Evolutionary conservation across 768 basidiomycete species (phyloP).

Genomic region (Podaxis sp.): DNA sequence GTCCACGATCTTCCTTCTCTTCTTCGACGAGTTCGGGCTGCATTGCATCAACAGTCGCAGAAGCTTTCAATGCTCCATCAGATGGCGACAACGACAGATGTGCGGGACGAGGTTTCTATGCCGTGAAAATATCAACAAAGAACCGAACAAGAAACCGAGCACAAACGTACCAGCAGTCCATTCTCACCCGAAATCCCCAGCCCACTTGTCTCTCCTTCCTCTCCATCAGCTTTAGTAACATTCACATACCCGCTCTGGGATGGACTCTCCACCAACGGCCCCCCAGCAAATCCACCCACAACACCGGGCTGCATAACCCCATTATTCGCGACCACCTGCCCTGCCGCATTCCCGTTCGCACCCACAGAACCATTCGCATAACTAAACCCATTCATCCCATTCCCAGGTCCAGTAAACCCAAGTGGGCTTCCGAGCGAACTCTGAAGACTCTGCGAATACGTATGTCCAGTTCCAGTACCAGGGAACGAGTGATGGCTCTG

Average conservation of each 20-base stretch:
- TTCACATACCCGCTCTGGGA: not conserved
- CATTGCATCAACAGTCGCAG: slow-evolving; percentile 32
- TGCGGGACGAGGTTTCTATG: slow-evolving; percentile 45
- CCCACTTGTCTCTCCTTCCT: not conserved
- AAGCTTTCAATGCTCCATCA: slow-evolving; percentile 51
- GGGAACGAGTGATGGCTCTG: slow-evolving; percentile 47
- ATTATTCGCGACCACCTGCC: not conserved
- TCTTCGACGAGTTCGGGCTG: slow-evolving; percentile 27
- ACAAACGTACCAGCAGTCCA: slow-evolving; percentile 17
- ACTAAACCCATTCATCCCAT: slow-evolving; percentile 21
- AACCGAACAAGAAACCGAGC: not conserved
- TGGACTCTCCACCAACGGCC: not conserved
- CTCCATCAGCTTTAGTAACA: not conserved
- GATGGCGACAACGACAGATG: slow-evolving; percentile 60
- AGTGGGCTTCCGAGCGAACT: slow-evolving; percentile 45
- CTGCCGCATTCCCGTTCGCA: slow-evolving; percentile 25
- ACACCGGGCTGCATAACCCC: not conserved
- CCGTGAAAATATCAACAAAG: not conserved
- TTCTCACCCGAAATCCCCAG: slow-evolving; percentile 7
- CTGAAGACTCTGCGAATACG: slow-evolving; percentile 34
- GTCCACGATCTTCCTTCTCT: slow-evolving; percentile 51
- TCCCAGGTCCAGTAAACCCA: slow-evolving; percentile 15
- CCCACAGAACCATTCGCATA: slow-evolving; percentile 16
- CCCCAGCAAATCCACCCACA: not conserved
- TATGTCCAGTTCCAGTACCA: slow-evolving; percentile 22